A percentile compares a stretch with the other conserved stretches of the same genome.
These are phyloP conservation scores for Chytriomyces sp. DNA, from an alignment of 192 early-diverging fungal species.

Conservation along the genomic window DNA sequence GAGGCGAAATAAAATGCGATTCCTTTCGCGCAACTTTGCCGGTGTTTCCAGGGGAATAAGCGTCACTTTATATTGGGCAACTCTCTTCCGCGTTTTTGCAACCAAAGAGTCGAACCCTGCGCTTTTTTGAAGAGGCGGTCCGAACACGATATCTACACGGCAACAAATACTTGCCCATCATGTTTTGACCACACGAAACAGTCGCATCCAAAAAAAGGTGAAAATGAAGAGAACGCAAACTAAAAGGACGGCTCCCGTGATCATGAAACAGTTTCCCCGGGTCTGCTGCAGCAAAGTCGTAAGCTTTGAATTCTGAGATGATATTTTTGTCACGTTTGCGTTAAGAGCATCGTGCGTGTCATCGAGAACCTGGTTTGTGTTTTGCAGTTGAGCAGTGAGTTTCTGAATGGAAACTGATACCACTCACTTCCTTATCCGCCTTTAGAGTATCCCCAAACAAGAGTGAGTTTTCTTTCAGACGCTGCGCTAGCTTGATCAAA, in stretches of 20 bases:
- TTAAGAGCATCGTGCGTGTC: conserved; percentile 8
- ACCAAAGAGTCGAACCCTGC: too few relatives aligned
- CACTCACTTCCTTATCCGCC: conserved; percentile 3
- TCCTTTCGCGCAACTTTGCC: too few relatives aligned
- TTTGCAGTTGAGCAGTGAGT: background rate
- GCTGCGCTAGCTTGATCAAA: conserved; percentile 17
- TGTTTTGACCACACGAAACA: background rate
- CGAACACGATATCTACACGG: too few relatives aligned
- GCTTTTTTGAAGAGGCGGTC: too few relatives aligned
- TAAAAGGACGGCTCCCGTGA: background rate
- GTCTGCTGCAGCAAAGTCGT: background rate
- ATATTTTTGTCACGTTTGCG: conserved; percentile 3
- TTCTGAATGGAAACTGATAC: background rate
- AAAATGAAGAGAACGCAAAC: conserved; percentile 19
- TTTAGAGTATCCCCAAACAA: conserved; percentile 18
- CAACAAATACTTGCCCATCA: too few relatives aligned
- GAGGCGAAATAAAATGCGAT: background rate
- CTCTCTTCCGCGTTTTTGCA: too few relatives aligned
- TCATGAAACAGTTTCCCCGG: conserved; percentile 22
- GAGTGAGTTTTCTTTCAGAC: conserved; percentile 19
- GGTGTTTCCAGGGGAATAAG: too few relatives aligned
- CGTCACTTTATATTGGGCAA: too few relatives aligned
- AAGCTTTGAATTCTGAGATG: conserved; percentile 8
- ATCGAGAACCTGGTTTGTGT: background rate
- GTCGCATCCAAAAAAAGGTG: conserved; percentile 22